A percentile compares a stretch with the other conserved stretches of the same genome.
Conservation (phyloP, 257 asterid genomes). For the Nicotiana attenuata region DNA sequence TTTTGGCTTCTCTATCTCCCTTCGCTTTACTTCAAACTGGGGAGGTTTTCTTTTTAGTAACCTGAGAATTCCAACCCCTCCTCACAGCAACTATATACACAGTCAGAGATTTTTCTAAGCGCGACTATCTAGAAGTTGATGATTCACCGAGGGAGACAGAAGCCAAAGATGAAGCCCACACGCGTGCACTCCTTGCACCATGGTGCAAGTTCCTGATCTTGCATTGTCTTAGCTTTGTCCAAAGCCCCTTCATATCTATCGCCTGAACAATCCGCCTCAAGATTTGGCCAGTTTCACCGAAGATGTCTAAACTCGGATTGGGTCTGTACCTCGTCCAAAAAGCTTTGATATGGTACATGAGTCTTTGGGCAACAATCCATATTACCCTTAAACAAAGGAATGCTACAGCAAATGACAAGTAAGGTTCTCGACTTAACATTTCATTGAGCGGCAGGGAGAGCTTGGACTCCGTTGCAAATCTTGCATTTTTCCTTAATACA, state of each 20-base stretch:
- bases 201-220: slow-evolving; percentile 48
- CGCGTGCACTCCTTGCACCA: slow-evolving; percentile 55
- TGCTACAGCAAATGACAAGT: slow-evolving; percentile 25
- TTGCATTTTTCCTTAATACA: background rate
- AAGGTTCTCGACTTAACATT: slow-evolving; percentile 21
- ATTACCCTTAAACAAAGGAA: slow-evolving; percentile 40
- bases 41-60: too few species aligned
- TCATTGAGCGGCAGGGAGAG: slow-evolving; percentile 12
- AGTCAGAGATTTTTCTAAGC: too few species aligned
- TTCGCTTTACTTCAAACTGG: too few species aligned
- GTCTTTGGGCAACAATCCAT: slow-evolving; percentile 34
- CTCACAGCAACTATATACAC: too few species aligned
- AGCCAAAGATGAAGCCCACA: slow-evolving; percentile 62
- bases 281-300: slow-evolving; percentile 54
- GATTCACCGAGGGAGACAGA: slow-evolving; percentile 49
- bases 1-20: too few species aligned
- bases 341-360: slow-evolving; percentile 24
- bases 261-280: slow-evolving; percentile 36
- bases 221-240: slow-evolving; percentile 42
- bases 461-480: slow-evolving; percentile 13
- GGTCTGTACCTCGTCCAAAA: slow-evolving; percentile 39
- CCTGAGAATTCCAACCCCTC: too few species aligned
- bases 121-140: slow-evolving; percentile 23
- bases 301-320: slow-evolving; percentile 38
- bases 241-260: slow-evolving; percentile 45